A percentile compares a stretch with the other conserved stretches of the same genome.
These are phyloP conservation scores for Aspergillus sp. DNA, from an alignment of 2,329 filamentous ascomycete species.

Conservation along the genomic window DNA sequence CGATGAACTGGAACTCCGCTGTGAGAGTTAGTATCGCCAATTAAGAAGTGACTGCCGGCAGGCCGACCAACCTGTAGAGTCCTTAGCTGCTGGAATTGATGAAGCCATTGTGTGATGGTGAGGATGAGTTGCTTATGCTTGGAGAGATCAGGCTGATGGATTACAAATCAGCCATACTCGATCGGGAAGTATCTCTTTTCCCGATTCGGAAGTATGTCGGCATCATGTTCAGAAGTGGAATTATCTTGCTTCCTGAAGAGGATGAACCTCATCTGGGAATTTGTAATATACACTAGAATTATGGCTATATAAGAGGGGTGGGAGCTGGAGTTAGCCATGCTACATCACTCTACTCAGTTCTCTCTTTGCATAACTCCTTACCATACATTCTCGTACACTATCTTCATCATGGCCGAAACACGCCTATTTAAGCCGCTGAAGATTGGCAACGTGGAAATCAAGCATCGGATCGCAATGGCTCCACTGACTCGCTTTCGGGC, in stretches of 20 bases:
- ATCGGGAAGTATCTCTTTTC: constrained; percentile 5
- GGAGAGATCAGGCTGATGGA: not conserved
- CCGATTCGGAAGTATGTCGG: not conserved
- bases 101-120: not conserved
- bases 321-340: not conserved
- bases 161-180: not conserved
- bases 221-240: too few relatives aligned
- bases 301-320: not conserved
- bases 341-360: not conserved
- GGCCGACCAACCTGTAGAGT: too few relatives aligned
- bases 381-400: too few relatives aligned
- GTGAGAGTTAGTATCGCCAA: not conserved
- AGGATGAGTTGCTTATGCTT: not conserved
- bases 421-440: constrained; percentile 39
- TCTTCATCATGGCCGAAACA: not conserved
- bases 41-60: too few relatives aligned
- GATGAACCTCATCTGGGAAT: not conserved
- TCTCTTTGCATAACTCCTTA: not conserved
- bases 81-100: not conserved
- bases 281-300: not conserved
- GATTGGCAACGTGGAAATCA: constrained; percentile 44
- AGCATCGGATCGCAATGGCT: constrained; percentile 55
- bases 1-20: constrained; percentile 3
- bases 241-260: not conserved
- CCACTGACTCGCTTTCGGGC: constrained; percentile 58